Conservation (phyloP, 257 asterid genomes). For the Echites panduratus region DNA sequence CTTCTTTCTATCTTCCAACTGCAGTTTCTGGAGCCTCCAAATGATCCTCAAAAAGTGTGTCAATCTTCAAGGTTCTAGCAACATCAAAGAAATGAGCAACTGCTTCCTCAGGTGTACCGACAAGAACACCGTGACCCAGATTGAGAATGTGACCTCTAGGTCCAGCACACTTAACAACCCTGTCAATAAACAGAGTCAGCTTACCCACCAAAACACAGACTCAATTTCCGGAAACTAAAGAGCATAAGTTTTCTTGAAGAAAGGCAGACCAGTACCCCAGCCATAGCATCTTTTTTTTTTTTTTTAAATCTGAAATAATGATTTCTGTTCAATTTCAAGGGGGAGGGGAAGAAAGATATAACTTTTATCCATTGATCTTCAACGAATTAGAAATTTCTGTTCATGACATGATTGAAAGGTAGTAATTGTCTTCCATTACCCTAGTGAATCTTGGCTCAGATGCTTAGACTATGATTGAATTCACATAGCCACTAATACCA, state of each 20-base stretch:
- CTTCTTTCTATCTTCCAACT: slow-evolving; percentile 30
- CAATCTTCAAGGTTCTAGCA: slow-evolving; percentile 59
- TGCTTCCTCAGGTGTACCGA: slow-evolving; percentile 89
- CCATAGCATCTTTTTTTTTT: too few species aligned
- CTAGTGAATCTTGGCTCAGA: not conserved
- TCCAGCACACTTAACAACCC: slow-evolving; percentile 84
- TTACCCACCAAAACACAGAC: not conserved
- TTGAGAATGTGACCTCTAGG: slow-evolving; percentile 78
- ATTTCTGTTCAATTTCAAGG: not conserved
- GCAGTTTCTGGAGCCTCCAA: slow-evolving; percentile 37
- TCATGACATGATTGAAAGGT: not conserved
- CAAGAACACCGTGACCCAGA: slow-evolving; percentile 96
- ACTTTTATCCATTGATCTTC: not conserved
- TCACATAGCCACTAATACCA: not conserved
- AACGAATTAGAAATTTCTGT: not conserved
- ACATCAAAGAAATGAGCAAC: slow-evolving; percentile 85
- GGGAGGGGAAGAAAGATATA: not conserved
- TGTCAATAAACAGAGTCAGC: slow-evolving; percentile 26
- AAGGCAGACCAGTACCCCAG: not conserved
- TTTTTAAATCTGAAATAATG: not conserved
- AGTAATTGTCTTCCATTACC: not conserved
- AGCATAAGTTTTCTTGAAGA: not conserved
- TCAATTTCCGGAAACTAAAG: not conserved
- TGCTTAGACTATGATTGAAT: not conserved
- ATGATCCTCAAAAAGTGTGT: slow-evolving; percentile 22